A percentile compares a stretch with the other conserved stretches of the same genome.
phyloP scores from a whole-genome alignment of 2,329 filamentous ascomycete genomes.

The Zymoseptoria brevis region DNA sequence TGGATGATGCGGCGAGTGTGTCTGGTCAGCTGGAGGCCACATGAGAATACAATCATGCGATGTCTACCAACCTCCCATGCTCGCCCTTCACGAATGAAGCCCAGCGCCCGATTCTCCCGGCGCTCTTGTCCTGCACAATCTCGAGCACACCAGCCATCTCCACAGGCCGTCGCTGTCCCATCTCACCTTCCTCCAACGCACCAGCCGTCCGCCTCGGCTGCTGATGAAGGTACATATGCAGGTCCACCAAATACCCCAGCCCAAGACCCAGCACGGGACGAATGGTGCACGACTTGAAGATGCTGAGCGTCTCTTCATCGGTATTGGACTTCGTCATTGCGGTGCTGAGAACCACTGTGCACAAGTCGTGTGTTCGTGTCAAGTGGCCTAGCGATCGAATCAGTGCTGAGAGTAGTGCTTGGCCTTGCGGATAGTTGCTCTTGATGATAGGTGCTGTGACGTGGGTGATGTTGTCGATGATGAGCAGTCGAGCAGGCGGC shows the following conservation, averaged over 20 bases:
- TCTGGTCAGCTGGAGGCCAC: no score
- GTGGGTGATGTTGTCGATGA: constrained; percentile 25
- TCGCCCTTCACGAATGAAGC: constrained; percentile 21
- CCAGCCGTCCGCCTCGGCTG: constrained; percentile 30
- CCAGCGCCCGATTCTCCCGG: constrained; percentile 34
- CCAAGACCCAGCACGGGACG: constrained; percentile 33
- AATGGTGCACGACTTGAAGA: constrained; percentile 33
- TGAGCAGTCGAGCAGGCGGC: constrained; percentile 10
- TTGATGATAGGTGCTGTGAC: constrained; percentile 23
- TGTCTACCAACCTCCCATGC: constrained; percentile 13
- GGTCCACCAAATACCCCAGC: constrained; percentile 33
- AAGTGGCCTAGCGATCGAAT: constrained; percentile 36
- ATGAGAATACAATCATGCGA: constrained; percentile 1
- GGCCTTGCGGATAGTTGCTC: constrained; percentile 28
- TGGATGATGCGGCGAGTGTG: not conserved
- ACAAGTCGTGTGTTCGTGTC: constrained; percentile 30
- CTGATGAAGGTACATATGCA: constrained; percentile 33
- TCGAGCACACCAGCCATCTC: constrained; percentile 35
- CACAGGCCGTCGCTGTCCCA: constrained; percentile 6
- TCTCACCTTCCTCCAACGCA: constrained; percentile 24
- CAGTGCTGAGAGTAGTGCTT: constrained; percentile 35
- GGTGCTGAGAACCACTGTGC: constrained; percentile 23
- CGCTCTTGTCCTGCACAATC: constrained; percentile 35
- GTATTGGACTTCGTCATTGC: constrained; percentile 4
- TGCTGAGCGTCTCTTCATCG: constrained; percentile 28